These are phyloP conservation scores for Leishmania gerbilli DNA, from an alignment of 208 protist genomes.

Conservation along the genomic window DNA sequence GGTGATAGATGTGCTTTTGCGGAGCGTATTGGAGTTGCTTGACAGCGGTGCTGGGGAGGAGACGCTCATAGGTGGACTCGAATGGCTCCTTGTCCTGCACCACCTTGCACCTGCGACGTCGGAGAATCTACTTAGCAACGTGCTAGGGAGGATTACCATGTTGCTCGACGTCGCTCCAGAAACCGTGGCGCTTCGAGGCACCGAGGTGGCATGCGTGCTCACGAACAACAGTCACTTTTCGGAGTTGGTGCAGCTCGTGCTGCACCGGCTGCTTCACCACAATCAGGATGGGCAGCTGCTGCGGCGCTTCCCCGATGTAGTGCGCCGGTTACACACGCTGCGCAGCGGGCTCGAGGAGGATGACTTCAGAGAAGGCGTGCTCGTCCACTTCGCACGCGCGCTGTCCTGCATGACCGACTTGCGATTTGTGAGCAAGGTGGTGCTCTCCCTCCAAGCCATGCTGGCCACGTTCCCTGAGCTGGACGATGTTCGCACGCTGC, in stretches of 20 bases:
- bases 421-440: slow-evolving; percentile 68
- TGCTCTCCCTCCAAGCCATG: slow-evolving; percentile 63
- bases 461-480: slow-evolving; percentile 93
- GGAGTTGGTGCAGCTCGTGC: slow-evolving; percentile 25
- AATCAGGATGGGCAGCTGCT: slow-evolving; percentile 27
- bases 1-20: slow-evolving; percentile 18
- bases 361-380: slow-evolving; percentile 9
- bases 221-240: slow-evolving; percentile 40
- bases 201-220: slow-evolving; percentile 52
- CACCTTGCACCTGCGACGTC: slow-evolving; percentile 29
- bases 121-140: slow-evolving; percentile 23
- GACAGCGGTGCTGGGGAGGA: slow-evolving; percentile 37
- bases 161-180: slow-evolving; percentile 47
- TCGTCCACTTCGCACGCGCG: slow-evolving; percentile 23
- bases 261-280: slow-evolving; percentile 24
- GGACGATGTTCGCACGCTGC: slow-evolving; percentile 65
- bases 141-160: slow-evolving; percentile 33
- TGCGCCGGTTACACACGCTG: slow-evolving; percentile 48
- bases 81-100: slow-evolving; percentile 63
- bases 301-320: slow-evolving; percentile 44
- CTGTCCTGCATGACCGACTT: slow-evolving; percentile 37
- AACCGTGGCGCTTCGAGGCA: slow-evolving; percentile 45
- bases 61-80: slow-evolving; percentile 47
- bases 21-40: slow-evolving; percentile 26
- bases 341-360: slow-evolving; percentile 5